Conservation (phyloP, 2,329 filamentous ascomycete species). For the Xylaria digitata region DNA sequence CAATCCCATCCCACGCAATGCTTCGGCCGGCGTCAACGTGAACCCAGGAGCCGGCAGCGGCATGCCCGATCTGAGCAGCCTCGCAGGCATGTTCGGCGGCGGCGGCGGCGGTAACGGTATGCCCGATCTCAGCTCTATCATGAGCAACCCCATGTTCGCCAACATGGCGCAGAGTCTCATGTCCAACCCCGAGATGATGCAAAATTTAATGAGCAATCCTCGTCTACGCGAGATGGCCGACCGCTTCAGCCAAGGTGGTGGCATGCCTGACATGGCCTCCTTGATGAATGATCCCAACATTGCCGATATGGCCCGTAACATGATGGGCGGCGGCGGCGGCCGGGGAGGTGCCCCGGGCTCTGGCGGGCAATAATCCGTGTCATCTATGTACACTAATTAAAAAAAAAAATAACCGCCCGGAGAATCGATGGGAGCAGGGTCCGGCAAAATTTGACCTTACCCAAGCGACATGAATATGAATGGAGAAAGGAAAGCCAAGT, state of each 20-base stretch:
- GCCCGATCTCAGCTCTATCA: constrained; percentile 87
- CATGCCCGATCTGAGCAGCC: constrained; percentile 76
- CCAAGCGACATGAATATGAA: background rate
- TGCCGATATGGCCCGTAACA: constrained; percentile 76
- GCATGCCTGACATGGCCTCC: constrained; percentile 86
- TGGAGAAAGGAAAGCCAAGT: constrained; percentile 7
- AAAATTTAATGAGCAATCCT: constrained; percentile 94
- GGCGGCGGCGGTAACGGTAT: constrained; percentile 74
- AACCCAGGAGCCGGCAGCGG: constrained; percentile 62
- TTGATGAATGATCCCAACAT: constrained; percentile 94
- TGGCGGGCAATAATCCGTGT: constrained; percentile 40
- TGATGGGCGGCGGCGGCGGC: constrained; percentile 51
- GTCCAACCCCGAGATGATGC: constrained; percentile 94
- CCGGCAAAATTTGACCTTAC: background rate
- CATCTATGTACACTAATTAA: background rate
- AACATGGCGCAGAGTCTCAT: constrained; percentile 97
- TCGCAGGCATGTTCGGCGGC: constrained; percentile 78
- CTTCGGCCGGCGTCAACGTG: constrained; percentile 50
- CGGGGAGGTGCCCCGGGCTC: constrained; percentile 38
- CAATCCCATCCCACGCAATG: constrained; percentile 56
- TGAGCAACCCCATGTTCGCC: constrained; percentile 98
- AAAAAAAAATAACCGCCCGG: constrained; percentile 7
- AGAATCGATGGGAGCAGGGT: background rate
- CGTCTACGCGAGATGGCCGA: constrained; percentile 87
- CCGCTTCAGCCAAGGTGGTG: constrained; percentile 78